These are phyloP conservation scores for Coprinopsis strossmayeri DNA, from an alignment of 768 basidiomycete genomes.

Conservation along the genomic window DNA sequence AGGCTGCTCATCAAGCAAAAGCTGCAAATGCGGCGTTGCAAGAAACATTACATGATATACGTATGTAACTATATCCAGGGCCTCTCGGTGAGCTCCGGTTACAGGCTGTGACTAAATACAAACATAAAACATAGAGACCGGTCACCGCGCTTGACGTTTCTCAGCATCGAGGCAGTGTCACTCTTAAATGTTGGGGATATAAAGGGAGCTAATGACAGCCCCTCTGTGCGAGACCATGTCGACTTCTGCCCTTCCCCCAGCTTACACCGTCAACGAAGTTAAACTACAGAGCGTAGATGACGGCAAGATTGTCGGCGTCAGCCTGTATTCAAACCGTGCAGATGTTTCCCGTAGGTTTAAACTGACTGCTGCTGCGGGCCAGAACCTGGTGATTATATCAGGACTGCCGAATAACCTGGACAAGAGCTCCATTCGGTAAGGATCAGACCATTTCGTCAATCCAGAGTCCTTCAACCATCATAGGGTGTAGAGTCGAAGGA, in stretches of 20 bases:
- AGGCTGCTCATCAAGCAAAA: too few species aligned
- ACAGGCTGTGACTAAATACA: too few species aligned
- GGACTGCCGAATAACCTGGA: slow-evolving; percentile 32
- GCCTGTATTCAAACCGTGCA: slow-evolving; percentile 33
- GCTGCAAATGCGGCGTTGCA: too few species aligned
- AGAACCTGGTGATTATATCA: slow-evolving; percentile 31
- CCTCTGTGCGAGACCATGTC: too few species aligned
- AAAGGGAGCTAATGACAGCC: too few species aligned
- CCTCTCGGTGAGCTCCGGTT: too few species aligned
- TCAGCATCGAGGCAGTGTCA: too few species aligned
- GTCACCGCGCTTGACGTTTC: too few species aligned
- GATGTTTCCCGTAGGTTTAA: slow-evolving; percentile 35
- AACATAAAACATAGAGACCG: too few species aligned
- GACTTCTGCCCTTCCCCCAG: neutral
- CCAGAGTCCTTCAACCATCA: neutral
- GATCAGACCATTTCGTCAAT: neutral
- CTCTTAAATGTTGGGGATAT: too few species aligned
- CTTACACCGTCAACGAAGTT: neutral
- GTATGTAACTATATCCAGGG: too few species aligned
- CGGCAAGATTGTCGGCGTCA: slow-evolving; percentile 31
- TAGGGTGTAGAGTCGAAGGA: slow-evolving; percentile 33
- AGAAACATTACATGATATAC: too few species aligned
- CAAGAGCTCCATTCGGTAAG: slow-evolving; percentile 31
- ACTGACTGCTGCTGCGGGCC: slow-evolving; percentile 28
- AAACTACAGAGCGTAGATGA: neutral